Base-by-base conservation (phyloP, 108 stramenopile genomes). In the Cyclotella choctawhatcheeana region DNA sequence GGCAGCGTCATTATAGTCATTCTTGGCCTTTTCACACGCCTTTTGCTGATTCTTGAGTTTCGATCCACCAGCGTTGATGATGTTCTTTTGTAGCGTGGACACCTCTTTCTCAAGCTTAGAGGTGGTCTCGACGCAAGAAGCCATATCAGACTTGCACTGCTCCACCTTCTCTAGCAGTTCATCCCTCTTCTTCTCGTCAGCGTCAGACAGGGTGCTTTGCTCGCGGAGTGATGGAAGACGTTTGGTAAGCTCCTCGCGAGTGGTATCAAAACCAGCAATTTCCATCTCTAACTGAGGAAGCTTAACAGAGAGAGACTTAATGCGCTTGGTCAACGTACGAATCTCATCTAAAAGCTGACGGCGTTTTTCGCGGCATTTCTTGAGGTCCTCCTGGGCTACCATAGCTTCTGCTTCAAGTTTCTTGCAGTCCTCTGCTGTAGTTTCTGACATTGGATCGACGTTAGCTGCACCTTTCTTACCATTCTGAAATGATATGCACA, bases 41-140 rank as follows among this genome's bases (percentile, higher is more conserved):
- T 81, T 82, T 65, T 90, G 86, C 56, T 95, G 94, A 30, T 88
- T 88, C 77, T 97, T 97, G 40, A 97, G 82, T 48, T 81, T 79
- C 43, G 82, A 69, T 21, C 97, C 97, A 27, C 97, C 99, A 47
- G 94, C 93, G 52, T 96, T 93, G 30, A 96, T 58, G 68, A 98
- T 97, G 17, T 74, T 72, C 29, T 92, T 85, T 69, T 98, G 97
- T 17, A 98, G 72, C 14, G 88, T 85, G 21, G 89, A 81, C 5
- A 97, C 94, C 44, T 90, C 89, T 0, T 53, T 71, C 67, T 93
- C 92, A 10, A 93, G 71, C 67, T 87, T 77, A 16, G 77, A 67
- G n/a, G 92, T 89, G 22, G 74, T 76, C 22, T 82, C 69, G 25
- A 79, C 83, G 68, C 92, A 93, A 20, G 83, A 84, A 31, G 78